Conservation (phyloP, 257 asterid genomes). For the Gentiana straminea region DNA sequence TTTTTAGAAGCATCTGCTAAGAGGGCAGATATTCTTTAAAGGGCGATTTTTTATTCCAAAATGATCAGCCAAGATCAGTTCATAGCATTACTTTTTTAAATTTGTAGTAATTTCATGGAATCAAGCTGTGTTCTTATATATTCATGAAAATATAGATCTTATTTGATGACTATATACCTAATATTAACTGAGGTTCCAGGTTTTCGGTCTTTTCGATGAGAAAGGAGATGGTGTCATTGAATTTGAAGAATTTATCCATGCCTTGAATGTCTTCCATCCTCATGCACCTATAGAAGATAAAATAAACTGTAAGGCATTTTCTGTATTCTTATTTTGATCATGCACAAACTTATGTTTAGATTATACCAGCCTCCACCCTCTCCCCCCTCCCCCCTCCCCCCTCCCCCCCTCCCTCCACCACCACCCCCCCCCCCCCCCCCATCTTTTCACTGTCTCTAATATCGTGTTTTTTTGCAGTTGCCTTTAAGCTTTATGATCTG, state of each 20-base stretch:
- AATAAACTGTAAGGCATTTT: slow-evolving; percentile 42
- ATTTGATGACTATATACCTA: neutral
- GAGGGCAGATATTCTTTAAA: too few species aligned
- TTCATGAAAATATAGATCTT: too few species aligned
- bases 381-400: too few species aligned
- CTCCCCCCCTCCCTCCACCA: neutral
- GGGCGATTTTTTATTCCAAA: too few species aligned
- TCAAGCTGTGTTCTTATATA: neutral
- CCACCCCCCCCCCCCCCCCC: neutral
- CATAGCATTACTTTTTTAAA: neutral
- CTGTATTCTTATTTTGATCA: neutral
- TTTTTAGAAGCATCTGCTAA: too few species aligned
- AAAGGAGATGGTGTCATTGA: slow-evolving; percentile 74
- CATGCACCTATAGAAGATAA: slow-evolving; percentile 52
- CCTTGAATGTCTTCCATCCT: slow-evolving; percentile 74
- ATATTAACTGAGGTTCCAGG: slow-evolving; percentile 24
- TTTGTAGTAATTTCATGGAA: neutral
- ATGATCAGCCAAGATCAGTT: too few species aligned
- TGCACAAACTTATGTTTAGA: neutral
- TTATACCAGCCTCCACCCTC: too few species aligned
- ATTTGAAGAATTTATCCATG: slow-evolving; percentile 68
- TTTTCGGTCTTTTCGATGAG: slow-evolving; percentile 71
- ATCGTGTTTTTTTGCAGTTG: slow-evolving; percentile 24
- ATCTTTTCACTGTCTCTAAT: neutral
- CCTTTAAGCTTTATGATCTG: slow-evolving; percentile 29